A percentile compares a stretch with the other conserved stretches of the same genome.
Conservation (phyloP, 2,329 filamentous ascomycete genomes). For the Aaosphaeria pasadenensis region DNA sequence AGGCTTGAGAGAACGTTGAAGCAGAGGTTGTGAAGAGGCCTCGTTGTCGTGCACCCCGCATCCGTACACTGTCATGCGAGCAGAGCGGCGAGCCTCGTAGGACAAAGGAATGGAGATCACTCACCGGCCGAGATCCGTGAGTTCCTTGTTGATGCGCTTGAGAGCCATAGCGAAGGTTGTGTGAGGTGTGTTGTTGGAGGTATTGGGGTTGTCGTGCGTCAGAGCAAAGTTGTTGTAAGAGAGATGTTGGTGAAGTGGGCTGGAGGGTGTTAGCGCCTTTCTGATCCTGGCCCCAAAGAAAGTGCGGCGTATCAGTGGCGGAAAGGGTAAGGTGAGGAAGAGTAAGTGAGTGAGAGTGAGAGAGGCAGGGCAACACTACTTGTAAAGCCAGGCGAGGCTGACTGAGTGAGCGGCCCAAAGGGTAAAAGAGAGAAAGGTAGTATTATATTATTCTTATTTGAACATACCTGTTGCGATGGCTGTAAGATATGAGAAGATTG, state of each 20-base stretch:
- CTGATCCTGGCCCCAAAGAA: conserved; percentile 25
- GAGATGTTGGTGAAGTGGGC: conserved; percentile 33
- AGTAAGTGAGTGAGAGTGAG: not conserved
- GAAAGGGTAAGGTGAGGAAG: not conserved
- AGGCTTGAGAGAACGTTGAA: not conserved
- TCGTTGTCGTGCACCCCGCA: conserved; percentile 27
- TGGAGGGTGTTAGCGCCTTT: conserved; percentile 28
- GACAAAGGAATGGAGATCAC: conserved; percentile 22
- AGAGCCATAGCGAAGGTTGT: conserved; percentile 63
- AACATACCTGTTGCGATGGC: no score
- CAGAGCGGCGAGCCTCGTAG: conserved; percentile 21
- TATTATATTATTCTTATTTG: no score
- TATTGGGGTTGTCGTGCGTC: conserved; percentile 1
- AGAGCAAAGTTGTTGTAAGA: conserved; percentile 8
- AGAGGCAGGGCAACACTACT: not conserved
- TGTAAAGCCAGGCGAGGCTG: no score
- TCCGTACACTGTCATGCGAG: conserved; percentile 37
- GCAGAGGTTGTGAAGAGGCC: conserved; percentile 7
- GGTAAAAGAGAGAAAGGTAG: no score
- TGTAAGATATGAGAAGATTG: no score
- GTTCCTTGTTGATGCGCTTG: conserved; percentile 94
- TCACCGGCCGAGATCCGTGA: conserved; percentile 84
- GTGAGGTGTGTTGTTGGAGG: conserved; percentile 15
- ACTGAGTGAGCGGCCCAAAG: no score
- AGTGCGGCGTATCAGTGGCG: conserved; percentile 30